Evolutionary conservation across 257 asterid species (phyloP).

Genomic region (Solanum chmielewskii): DNA sequence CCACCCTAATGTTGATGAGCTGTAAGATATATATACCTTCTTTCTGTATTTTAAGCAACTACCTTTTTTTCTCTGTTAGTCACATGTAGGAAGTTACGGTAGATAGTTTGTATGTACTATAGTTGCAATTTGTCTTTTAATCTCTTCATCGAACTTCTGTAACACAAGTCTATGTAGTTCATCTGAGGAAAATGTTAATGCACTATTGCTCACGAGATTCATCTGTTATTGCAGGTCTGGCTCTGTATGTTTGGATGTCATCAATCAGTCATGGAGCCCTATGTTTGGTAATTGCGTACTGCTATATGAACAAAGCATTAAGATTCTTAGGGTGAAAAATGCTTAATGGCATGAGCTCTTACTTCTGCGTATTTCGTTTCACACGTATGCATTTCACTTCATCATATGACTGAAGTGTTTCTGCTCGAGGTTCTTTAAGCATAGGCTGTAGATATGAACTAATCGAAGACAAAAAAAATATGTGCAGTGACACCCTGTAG

Average conservation of each 20-base stretch:
- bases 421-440: background rate
- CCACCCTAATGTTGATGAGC: conserved; percentile 94
- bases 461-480: background rate
- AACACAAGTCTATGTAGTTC: background rate
- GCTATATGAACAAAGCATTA: background rate
- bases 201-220: background rate
- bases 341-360: background rate
- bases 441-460: background rate
- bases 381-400: background rate
- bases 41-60: background rate
- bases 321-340: background rate
- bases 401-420: background rate
- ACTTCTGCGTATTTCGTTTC: background rate
- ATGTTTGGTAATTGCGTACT: conserved; percentile 60
- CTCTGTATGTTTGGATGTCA: conserved; percentile 90
- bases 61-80: background rate
- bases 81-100: background rate
- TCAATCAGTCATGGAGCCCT: conserved; percentile 97
- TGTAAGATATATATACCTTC: conserved; percentile 34
- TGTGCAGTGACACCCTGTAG: background rate
- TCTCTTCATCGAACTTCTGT: background rate
- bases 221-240: conserved; percentile 46
- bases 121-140: background rate
- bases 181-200: background rate
- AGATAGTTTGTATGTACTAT: background rate